These are phyloP conservation scores for Glaciozyma antarctica DNA, from an alignment of 768 basidiomycete species.

Conservation along the genomic window DNA sequence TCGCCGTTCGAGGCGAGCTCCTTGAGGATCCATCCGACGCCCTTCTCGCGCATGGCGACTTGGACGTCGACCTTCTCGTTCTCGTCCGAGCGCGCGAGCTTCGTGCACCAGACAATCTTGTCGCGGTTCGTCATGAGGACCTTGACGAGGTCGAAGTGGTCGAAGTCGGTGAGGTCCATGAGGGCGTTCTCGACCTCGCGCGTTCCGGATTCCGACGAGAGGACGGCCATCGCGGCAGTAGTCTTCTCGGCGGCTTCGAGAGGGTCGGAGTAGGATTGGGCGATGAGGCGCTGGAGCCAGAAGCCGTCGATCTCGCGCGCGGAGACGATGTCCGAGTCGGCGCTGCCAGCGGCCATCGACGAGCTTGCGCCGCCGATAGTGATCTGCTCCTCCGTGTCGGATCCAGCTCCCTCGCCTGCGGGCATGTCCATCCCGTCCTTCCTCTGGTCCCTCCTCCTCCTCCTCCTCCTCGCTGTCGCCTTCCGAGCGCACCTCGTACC, in stretches of 20 bases:
- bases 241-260: slow-evolving; percentile 91
- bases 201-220: slow-evolving; percentile 72
- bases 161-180: slow-evolving; percentile 92
- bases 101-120: slow-evolving; percentile 94
- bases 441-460: slow-evolving; percentile 35
- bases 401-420: slow-evolving; percentile 22
- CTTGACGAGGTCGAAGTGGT: slow-evolving; percentile 75
- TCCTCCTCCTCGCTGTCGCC: slow-evolving; percentile 47
- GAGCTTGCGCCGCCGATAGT: slow-evolving; percentile 66
- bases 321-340: slow-evolving; percentile 54
- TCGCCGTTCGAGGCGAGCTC: slow-evolving; percentile 69
- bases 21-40: slow-evolving; percentile 86
- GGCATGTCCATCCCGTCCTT: slow-evolving; percentile 44
- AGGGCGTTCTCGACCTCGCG: slow-evolving; percentile 92
- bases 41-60: slow-evolving; percentile 96
- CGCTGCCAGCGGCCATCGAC: slow-evolving; percentile 37
- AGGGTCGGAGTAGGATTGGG: slow-evolving; percentile 84
- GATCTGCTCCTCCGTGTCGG: slow-evolving; percentile 51
- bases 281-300: slow-evolving; percentile 94
- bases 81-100: slow-evolving; percentile 76
- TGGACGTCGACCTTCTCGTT: slow-evolving; percentile 87
- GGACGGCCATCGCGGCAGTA: slow-evolving; percentile 66
- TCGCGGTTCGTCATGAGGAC: slow-evolving; percentile 92
- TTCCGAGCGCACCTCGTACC: slow-evolving; percentile 72
- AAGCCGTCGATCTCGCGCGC: slow-evolving; percentile 91